A percentile compares a stretch with the other conserved stretches of the same genome.
These are phyloP conservation scores for Zychaea mexicana DNA, from an alignment of 371 early-diverging fungal species.

Conservation along the genomic window DNA sequence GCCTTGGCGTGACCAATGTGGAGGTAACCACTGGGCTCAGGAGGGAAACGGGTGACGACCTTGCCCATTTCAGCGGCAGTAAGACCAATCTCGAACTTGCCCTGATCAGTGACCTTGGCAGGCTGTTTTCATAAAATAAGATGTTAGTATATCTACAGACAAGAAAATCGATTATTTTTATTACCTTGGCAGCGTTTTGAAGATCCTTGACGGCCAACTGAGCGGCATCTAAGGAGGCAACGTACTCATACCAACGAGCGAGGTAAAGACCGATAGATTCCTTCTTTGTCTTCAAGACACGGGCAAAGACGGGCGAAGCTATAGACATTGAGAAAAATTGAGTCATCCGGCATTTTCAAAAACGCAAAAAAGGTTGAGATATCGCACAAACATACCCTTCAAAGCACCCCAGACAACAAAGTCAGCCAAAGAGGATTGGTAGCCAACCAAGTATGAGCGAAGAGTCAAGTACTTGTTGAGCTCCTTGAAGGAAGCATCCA, in stretches of 20 bases:
- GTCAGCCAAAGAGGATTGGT: conserved; percentile 81
- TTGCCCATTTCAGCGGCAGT: conserved; percentile 81
- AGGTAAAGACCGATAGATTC: conserved; percentile 73
- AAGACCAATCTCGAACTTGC: conserved; percentile 92
- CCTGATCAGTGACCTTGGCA: conserved; percentile 79
- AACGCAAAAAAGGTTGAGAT: conserved; percentile 1
- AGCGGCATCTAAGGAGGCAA: conserved; percentile 66
- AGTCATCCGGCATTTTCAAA: not conserved
- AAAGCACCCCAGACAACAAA: conserved; percentile 88
- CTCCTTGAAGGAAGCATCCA: conserved; percentile 67
- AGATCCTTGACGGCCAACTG: conserved; percentile 55
- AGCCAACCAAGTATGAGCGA: conserved; percentile 84
- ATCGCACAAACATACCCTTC: conserved; percentile 62
- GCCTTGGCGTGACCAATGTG: conserved; percentile 99
- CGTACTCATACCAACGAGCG: conserved; percentile 82
- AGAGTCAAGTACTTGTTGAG: conserved; percentile 79
- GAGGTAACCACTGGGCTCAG: conserved; percentile 98
- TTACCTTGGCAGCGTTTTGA: conserved; percentile 48
- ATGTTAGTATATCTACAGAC: not conserved
- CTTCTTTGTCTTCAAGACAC: conserved; percentile 77
- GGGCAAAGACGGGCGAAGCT: conserved; percentile 80
- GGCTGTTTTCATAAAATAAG: not conserved
- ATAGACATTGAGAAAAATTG: no score
- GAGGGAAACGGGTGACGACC: conserved; percentile 98
- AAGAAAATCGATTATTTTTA: not conserved